Evolutionary conservation across 202 grass and related monocot genomes (phyloP).

Genomic region (Setaria viridis): DNA sequence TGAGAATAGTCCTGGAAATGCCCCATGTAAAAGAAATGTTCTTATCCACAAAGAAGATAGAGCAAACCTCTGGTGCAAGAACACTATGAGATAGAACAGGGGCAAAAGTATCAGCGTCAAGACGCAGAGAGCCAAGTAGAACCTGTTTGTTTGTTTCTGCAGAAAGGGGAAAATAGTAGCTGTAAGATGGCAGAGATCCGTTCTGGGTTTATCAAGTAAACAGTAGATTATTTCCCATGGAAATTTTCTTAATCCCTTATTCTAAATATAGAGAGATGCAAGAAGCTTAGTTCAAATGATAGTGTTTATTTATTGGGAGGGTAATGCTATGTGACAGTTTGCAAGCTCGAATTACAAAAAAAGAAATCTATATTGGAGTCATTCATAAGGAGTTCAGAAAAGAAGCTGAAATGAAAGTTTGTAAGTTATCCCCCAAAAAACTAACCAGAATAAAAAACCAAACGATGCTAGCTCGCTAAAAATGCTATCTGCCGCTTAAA

Average conservation of each 20-base stretch:
- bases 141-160: constrained; percentile 86
- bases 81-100: constrained; percentile 91
- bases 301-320: not conserved
- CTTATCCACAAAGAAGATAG: constrained; percentile 32
- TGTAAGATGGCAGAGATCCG: not conserved
- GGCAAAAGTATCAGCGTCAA: constrained; percentile 85
- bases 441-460: not conserved
- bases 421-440: not conserved
- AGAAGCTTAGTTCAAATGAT: not conserved
- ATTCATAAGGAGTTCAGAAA: constrained; percentile 11
- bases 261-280: constrained; percentile 1
- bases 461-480: not conserved
- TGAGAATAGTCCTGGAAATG: constrained; percentile 32
- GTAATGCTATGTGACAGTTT: not conserved
- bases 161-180: constrained; percentile 36
- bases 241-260: constrained; percentile 1
- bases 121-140: constrained; percentile 76
- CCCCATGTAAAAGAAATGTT: constrained; percentile 26
- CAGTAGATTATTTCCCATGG: not conserved
- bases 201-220: constrained; percentile 22
- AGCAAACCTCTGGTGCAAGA: constrained; percentile 86
- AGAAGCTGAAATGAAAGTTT: not conserved
- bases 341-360: constrained; percentile 8
- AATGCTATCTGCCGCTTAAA: not conserved
- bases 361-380: constrained; percentile 12